phyloP scores from a whole-genome alignment of 1,284 basidiomycete species.

The Ganoderma sinense region DNA sequence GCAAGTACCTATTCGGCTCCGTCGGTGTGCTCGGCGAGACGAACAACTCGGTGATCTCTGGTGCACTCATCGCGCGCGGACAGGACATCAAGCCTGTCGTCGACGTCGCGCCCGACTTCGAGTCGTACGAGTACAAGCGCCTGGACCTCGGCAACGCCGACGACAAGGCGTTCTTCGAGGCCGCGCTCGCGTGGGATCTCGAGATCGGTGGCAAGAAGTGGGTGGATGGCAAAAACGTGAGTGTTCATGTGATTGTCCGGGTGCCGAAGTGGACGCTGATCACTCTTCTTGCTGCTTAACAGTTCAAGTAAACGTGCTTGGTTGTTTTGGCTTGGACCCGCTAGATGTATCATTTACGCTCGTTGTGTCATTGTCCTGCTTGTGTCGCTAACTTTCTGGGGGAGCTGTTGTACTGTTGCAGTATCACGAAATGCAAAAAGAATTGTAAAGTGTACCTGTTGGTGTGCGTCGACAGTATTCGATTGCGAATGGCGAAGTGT shows the following conservation, averaged over 20 bases:
- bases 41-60: slow-evolving; percentile 83
- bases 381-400: slow-evolving; percentile 34
- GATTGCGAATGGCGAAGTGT: not conserved
- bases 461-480: not conserved
- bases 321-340: slow-evolving; percentile 13
- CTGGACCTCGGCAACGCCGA: slow-evolving; percentile 72
- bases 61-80: slow-evolving; percentile 87
- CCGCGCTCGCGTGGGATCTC: slow-evolving; percentile 90
- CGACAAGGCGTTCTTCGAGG: slow-evolving; percentile 91
- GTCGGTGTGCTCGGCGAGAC: slow-evolving; percentile 87
- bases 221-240: slow-evolving; percentile 87
- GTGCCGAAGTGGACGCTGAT: slow-evolving; percentile 1
- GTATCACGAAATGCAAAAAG: slow-evolving; percentile 34
- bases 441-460: slow-evolving; percentile 4
- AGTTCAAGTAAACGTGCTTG: slow-evolving; percentile 43
- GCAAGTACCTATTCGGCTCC: slow-evolving; percentile 96
- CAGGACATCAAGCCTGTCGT: slow-evolving; percentile 75
- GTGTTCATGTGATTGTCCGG: slow-evolving; percentile 4
- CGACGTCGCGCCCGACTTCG: slow-evolving; percentile 90
- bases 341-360: slow-evolving; percentile 32
- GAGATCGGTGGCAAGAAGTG: slow-evolving; percentile 86
- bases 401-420: slow-evolving; percentile 40
- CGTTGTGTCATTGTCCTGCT: slow-evolving; percentile 23
- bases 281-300: not conserved
- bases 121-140: slow-evolving; percentile 86